These are phyloP conservation scores for Aristolochia contorta DNA, from an alignment of 164 flowering plant species.

Conservation along the genomic window DNA sequence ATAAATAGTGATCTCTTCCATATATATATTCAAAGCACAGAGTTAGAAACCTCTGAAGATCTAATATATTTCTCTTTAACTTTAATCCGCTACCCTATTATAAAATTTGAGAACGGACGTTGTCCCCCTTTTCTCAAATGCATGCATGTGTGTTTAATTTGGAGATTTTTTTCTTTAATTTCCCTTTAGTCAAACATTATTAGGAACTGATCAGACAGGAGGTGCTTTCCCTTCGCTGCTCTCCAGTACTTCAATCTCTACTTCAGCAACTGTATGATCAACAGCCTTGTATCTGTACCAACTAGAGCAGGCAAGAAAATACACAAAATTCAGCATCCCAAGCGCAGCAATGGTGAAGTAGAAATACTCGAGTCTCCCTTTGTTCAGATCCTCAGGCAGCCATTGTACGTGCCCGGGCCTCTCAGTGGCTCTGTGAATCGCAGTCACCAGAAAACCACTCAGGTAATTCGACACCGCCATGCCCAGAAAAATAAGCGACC, in stretches of 20 bases:
- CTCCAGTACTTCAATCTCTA: slow-evolving; percentile 2
- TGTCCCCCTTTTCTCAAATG: no score
- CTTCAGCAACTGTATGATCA: neutral
- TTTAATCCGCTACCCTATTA: no score
- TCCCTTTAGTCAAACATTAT: no score
- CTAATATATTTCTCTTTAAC: no score
- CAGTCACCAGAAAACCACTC: slow-evolving; percentile 29
- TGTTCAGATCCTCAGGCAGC: slow-evolving; percentile 46
- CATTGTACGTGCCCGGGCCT: slow-evolving; percentile 13
- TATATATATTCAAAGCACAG: no score
- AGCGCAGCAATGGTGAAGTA: slow-evolving; percentile 30
- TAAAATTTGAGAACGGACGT: no score
- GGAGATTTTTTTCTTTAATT: no score
- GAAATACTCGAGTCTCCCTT: slow-evolving; percentile 40
- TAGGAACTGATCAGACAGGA: neutral
- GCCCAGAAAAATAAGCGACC: slow-evolving; percentile 27
- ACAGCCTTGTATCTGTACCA: slow-evolving; percentile 42
- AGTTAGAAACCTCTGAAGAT: no score
- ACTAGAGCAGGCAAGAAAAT: slow-evolving; percentile 28
- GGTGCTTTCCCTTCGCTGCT: neutral
- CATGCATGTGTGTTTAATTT: no score
- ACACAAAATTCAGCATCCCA: slow-evolving; percentile 26
- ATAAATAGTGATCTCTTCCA: no score
- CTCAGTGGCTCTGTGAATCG: slow-evolving; percentile 13
- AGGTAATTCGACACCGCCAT: slow-evolving; percentile 38